A percentile compares a stretch with the other conserved stretches of the same genome.
These are phyloP conservation scores for Carex myosuroides DNA, from an alignment of 176 grass and related monocot genomes.

Conservation along the genomic window DNA sequence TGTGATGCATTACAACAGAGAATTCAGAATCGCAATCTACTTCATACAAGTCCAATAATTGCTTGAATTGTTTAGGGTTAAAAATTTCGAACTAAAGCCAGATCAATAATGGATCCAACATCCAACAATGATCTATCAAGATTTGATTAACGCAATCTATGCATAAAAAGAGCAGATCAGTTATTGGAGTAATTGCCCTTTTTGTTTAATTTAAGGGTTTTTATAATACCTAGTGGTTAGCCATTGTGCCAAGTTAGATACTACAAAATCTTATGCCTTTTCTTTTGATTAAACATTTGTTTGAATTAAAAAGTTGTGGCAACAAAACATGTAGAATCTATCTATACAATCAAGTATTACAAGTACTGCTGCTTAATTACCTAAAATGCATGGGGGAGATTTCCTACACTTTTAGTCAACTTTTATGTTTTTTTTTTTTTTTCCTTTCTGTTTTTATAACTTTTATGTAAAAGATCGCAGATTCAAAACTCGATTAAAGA, in stretches of 20 bases:
- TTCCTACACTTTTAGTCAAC: background rate
- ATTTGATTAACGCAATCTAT: conserved; percentile 9
- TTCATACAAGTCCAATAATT: no score
- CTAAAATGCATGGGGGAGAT: background rate
- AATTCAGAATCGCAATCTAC: no score
- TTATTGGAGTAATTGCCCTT: conserved; percentile 8
- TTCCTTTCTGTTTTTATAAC: background rate
- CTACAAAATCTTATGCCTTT: background rate
- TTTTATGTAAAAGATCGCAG: no score
- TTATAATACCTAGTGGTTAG: conserved; percentile 9
- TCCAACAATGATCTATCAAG: background rate
- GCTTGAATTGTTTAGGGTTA: no score
- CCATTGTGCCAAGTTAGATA: background rate
- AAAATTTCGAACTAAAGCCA: background rate
- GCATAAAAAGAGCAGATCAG: conserved; percentile 9
- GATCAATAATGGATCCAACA: background rate
- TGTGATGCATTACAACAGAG: no score
- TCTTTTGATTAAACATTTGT: conserved; percentile 5
- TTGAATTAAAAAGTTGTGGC: background rate
- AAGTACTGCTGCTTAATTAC: background rate
- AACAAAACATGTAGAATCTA: background rate
- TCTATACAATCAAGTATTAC: background rate
- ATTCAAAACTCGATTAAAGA: no score
- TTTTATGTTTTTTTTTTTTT: background rate
- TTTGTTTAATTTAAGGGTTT: conserved; percentile 14